Base-by-base conservation (phyloP, 2,329 filamentous ascomycete genomes). In the Botryotinia narcissicola region DNA sequence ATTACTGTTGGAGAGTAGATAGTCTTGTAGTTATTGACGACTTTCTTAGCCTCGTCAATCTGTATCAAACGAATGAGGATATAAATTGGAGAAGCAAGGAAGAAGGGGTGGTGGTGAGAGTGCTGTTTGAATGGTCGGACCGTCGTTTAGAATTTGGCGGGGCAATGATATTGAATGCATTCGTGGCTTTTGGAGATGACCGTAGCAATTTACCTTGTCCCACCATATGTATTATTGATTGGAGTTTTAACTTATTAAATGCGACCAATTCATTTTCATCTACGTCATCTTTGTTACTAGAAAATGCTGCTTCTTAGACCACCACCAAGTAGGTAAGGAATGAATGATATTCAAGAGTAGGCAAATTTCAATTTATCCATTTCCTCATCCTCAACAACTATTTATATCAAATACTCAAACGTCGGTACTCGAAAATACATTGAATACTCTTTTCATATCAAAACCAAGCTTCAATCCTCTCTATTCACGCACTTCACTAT, bases 401-500 rank as follows among this genome's bases (percentile, higher is more conserved):
- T 29, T 25, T 4, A 16, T 14, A 51, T 1, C 32, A 67, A 37
- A 16, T 10, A 40, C 18, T 25, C 8, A 40, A 54, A 9, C 35
- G n/a, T 40, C n/a, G 16, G 7, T 68, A 54, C 14, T 12, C 35
- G 20, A n/a, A 29, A 20, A 63, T 14, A 63, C 37, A 22, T 42
- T n/a, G 4, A 12, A n/a, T 37, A 54, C 32, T 22, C 35, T 14
- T 46, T 48, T 67, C 32, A 44, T 22, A 57, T 37, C 22, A 59
- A 57, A 1, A 44, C 48, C 3, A 40, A 59, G 20, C n/a, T 35
- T 54, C 40, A 35, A 51, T 63, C 44, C 29, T 12, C 54, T 70
- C 54, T 12, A 76, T 74, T 18, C 35, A n/a, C 46, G 20, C 66
- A n/a, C 29, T 70, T n/a, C 54, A 75, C n/a, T 29, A 80, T 80